These are phyloP conservation scores for Helichrysum umbraculigerum DNA, from an alignment of 129 eudicot species.

Conservation along the genomic window DNA sequence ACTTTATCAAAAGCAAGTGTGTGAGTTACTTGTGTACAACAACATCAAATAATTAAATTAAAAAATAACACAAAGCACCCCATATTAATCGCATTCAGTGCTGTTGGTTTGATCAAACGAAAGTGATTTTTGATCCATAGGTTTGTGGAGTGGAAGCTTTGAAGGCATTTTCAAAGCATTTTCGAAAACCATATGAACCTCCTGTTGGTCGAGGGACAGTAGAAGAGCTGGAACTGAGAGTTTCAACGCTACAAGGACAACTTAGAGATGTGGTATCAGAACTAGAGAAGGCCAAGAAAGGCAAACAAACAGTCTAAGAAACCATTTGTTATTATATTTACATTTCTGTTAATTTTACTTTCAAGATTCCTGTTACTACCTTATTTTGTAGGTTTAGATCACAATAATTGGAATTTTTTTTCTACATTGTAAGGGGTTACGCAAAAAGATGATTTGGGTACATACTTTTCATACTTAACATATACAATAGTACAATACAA, in stretches of 20 bases:
- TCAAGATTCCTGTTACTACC: not conserved
- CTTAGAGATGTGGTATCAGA: conserved; percentile 74
- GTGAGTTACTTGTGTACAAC: not conserved
- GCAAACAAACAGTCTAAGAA: conserved; percentile 44
- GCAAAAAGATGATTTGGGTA: not conserved
- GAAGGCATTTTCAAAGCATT: conserved; percentile 61
- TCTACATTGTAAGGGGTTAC: not conserved
- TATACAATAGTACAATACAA: not conserved
- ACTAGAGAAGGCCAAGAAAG: conserved; percentile 72
- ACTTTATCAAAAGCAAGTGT: not conserved
- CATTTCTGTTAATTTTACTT: not conserved
- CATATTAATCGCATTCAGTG: no score
- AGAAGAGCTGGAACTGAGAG: conserved; percentile 76
- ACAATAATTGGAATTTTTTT: not conserved
- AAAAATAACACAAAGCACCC: no score
- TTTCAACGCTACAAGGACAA: conserved; percentile 57
- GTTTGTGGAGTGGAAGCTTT: conserved; percentile 88
- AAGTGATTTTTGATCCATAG: conserved; percentile 25
- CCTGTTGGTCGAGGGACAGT: conserved; percentile 45
- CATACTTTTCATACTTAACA: not conserved
- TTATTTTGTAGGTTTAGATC: conserved; percentile 7
- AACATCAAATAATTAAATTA: no score
- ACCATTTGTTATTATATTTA: conserved; percentile 11
- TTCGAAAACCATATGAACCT: conserved; percentile 57
- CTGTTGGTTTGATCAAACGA: conserved; percentile 3